phyloP scores from a whole-genome alignment of 2,329 filamentous ascomycete genomes.

The Verticillium albo-atrum region DNA sequence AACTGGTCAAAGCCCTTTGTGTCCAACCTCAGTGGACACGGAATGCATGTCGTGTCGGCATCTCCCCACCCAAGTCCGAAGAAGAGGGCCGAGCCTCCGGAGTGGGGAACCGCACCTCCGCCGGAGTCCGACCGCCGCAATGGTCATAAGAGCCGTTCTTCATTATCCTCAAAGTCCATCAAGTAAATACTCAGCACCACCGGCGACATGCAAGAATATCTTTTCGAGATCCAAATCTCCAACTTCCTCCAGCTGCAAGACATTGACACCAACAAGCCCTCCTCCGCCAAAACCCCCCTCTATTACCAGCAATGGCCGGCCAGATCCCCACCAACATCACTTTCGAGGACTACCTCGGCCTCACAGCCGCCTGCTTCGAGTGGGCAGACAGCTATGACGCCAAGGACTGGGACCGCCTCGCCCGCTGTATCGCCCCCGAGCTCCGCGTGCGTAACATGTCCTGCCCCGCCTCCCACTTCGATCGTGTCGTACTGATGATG shows the following conservation, averaged over 20 bases:
- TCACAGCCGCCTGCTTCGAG: conserved; percentile 47
- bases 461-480: conserved; percentile 42
- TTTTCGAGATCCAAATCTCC: background rate
- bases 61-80: background rate
- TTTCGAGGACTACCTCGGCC: conserved; percentile 41
- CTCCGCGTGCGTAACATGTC: conserved; percentile 47
- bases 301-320: background rate
- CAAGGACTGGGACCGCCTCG: conserved; percentile 58
- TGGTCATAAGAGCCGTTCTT: background rate
- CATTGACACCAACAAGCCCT: background rate
- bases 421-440: conserved; percentile 46
- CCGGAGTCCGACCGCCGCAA: background rate
- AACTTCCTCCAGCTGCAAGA: background rate
- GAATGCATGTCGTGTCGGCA: background rate
- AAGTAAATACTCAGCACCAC: background rate
- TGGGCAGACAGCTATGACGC: conserved; percentile 64
- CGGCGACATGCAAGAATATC: background rate
- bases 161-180: background rate
- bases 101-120: background rate
- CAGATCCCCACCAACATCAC: background rate
- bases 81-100: background rate
- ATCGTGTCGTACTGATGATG: conserved; percentile 2
- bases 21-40: background rate
- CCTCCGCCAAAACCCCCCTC: background rate
- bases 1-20: background rate